phyloP scores from a whole-genome alignment of 2,329 filamentous ascomycete genomes.

The Fusarium nisikadoi region DNA sequence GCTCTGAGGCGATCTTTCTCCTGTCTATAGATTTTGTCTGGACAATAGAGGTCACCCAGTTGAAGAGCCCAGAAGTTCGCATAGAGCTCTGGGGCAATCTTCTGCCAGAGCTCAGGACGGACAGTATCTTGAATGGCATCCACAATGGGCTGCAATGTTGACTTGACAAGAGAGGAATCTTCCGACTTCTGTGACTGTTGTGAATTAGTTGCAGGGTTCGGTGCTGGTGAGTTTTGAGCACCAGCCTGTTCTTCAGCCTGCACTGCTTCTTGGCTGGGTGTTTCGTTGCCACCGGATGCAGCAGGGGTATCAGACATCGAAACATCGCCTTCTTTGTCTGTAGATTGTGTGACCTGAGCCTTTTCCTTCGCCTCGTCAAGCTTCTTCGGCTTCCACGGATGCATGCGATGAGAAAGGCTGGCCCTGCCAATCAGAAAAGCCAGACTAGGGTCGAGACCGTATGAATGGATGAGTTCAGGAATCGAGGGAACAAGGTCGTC shows the following conservation, averaged over 20 bases:
- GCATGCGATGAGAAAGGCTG: slow-evolving; percentile 75
- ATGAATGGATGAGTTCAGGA: slow-evolving; percentile 77
- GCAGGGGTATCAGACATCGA: slow-evolving; percentile 57
- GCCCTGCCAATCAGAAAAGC: slow-evolving; percentile 86
- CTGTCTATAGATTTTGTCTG: slow-evolving; percentile 79
- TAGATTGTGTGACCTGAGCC: slow-evolving; percentile 41
- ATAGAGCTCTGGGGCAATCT: slow-evolving; percentile 83
- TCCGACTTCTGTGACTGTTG: slow-evolving; percentile 48
- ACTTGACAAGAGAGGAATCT: slow-evolving; percentile 47
- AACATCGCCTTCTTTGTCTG: slow-evolving; percentile 68
- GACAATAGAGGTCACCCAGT: slow-evolving; percentile 82
- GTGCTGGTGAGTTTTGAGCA: slow-evolving; percentile 12
- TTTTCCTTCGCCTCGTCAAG: slow-evolving; percentile 44
- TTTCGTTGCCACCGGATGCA: slow-evolving; percentile 42
- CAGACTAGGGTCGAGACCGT: slow-evolving; percentile 80
- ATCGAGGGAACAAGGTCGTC: slow-evolving; percentile 81
- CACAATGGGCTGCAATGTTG: slow-evolving; percentile 74
- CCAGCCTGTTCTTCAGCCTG: slow-evolving; percentile 50
- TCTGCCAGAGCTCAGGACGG: slow-evolving; percentile 72
- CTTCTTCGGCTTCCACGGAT: slow-evolving; percentile 54
- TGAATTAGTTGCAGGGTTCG: slow-evolving; percentile 40
- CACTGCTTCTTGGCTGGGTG: slow-evolving; percentile 42
- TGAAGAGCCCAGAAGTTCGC: slow-evolving; percentile 93
- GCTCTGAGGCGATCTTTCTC: slow-evolving; percentile 77
- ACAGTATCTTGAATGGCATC: slow-evolving; percentile 71